Evolutionary conservation across 768 basidiomycete species (phyloP), one percentile per base, ranked within the genome.

Genomic region (Trametes cingulata): DNA sequence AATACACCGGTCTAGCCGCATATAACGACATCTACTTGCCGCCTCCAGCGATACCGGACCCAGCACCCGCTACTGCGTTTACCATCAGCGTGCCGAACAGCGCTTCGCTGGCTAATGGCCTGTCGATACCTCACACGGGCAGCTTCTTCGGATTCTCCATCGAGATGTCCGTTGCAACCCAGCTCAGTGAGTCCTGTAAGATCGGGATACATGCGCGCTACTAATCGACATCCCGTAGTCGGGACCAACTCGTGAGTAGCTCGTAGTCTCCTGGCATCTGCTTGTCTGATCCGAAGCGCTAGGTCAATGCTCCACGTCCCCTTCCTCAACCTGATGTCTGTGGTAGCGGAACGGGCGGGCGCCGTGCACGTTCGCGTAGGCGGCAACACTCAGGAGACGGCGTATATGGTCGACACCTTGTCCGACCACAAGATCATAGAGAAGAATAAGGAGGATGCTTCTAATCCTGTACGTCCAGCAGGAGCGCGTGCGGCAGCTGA

Each of bases 61-160:
- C 60, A 6, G 33, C 60, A 5, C 60, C 60, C 17, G 24, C 41
- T n/a, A 61, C 37, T 33, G 24, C 49, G 17, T 43, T 61, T 49
- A 46, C 50, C 20, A 56, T 61, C 36, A 37, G 24, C 24, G 42
- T 61, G 4, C 49, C 60, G n/a, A 52, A 53, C 15, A 22, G 27
- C 1, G 61, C 61, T 3, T 35, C 46, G 8, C 33, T 41, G 6
- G 36, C 54, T 42, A 48, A 53, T 5, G 73, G 70, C 5, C 62
- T 84, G 33, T 78, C 78, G 1, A 79, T 80, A 47, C 69, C 71
- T 1, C 75, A 78, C 51, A 66, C 70, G 17, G 84, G 82, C 19
- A 78, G 82, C 13, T 90, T 90, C 67, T 80, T 85, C 54, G 88
- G 87, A 3, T 90, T 91, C 68, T 88, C 85, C 3, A 80, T 92